A percentile compares a stretch with the other conserved stretches of the same genome.
These are phyloP conservation scores for Macadamia tetraphylla DNA, from an alignment of 164 flowering plant genomes.

Conservation along the genomic window DNA sequence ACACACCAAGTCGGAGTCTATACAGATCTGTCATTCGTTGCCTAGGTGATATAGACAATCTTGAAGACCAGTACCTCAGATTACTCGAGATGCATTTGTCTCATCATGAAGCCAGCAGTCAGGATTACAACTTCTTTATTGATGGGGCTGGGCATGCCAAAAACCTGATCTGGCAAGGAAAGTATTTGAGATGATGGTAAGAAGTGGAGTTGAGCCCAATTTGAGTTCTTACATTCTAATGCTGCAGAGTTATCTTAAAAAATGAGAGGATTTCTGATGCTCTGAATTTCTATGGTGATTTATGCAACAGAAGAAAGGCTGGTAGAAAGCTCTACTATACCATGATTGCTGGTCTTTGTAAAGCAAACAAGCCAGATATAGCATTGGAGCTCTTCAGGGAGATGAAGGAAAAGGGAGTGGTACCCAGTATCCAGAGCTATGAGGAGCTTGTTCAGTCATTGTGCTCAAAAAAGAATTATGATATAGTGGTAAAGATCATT, in stretches of 20 bases:
- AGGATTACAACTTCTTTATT: slow-evolving; percentile 49
- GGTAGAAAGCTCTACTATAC: slow-evolving; percentile 34
- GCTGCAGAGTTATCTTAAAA: slow-evolving; percentile 52
- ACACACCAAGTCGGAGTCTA: slow-evolving; percentile 28
- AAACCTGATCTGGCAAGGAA: slow-evolving; percentile 49
- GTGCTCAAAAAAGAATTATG: slow-evolving; percentile 33
- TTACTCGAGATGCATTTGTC: slow-evolving; percentile 55
- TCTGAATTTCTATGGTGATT: slow-evolving; percentile 35
- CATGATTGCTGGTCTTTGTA: slow-evolving; percentile 63
- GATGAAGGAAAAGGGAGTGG: slow-evolving; percentile 26
- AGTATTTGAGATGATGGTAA: slow-evolving; percentile 55
- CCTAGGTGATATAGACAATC: slow-evolving; percentile 36
- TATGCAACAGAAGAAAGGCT: slow-evolving; percentile 20
- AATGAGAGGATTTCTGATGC: slow-evolving; percentile 46
- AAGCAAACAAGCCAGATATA: slow-evolving; percentile 27
- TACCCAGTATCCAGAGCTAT: slow-evolving; percentile 55
- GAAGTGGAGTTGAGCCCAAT: slow-evolving; percentile 40
- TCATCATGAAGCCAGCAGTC: slow-evolving; percentile 11
- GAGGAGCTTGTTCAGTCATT: slow-evolving; percentile 53
- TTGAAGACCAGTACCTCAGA: slow-evolving; percentile 34
- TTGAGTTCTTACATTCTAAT: slow-evolving; percentile 36
- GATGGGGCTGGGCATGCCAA: slow-evolving; percentile 65
- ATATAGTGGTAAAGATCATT: slow-evolving; percentile 35
- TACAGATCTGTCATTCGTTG: slow-evolving; percentile 43
- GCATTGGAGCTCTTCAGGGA: slow-evolving; percentile 37